A percentile compares a stretch with the other conserved stretches of the same genome.
Evolutionary conservation across 345 rosid genomes (phyloP).

Genomic region (Citrus trifoliata): DNA sequence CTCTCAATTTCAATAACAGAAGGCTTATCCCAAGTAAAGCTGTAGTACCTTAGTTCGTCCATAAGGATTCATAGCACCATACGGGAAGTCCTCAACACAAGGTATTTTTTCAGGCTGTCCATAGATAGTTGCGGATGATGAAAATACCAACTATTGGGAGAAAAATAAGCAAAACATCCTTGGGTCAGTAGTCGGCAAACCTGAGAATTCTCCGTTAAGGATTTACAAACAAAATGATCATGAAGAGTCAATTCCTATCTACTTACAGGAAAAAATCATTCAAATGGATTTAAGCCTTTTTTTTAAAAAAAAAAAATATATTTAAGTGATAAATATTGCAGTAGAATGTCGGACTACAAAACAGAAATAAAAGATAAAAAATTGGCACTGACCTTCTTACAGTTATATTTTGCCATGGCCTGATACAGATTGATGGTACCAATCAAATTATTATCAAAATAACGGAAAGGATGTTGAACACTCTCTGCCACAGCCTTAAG

Average conservation of each 20-base stretch:
- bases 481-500: conserved; percentile 95
- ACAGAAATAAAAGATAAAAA: background rate
- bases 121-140: conserved; percentile 97
- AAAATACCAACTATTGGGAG: conserved; percentile 70
- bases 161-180: background rate
- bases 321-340: background rate
- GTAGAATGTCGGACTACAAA: too few species aligned
- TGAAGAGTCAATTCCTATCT: background rate
- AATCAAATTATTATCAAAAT: conserved; percentile 73
- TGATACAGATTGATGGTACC: conserved; percentile 76
- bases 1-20: background rate
- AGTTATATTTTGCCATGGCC: conserved; percentile 65
- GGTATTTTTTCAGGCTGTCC: conserved; percentile 91
- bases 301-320: too few species aligned
- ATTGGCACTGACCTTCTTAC: conserved; percentile 49
- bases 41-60: conserved; percentile 81
- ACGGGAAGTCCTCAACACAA: conserved; percentile 70
- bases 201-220: background rate
- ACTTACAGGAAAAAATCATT: background rate
- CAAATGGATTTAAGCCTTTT: background rate
- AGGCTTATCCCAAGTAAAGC: background rate
- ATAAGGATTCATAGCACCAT: conserved; percentile 87
- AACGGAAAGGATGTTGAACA: conserved; percentile 70
- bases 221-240: background rate
- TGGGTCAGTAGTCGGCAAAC: background rate